Evolutionary conservation across 2,329 filamentous ascomycete species (phyloP), one percentile per base, ranked within the genome.

Genomic region (Bipolaris bicolor): DNA sequence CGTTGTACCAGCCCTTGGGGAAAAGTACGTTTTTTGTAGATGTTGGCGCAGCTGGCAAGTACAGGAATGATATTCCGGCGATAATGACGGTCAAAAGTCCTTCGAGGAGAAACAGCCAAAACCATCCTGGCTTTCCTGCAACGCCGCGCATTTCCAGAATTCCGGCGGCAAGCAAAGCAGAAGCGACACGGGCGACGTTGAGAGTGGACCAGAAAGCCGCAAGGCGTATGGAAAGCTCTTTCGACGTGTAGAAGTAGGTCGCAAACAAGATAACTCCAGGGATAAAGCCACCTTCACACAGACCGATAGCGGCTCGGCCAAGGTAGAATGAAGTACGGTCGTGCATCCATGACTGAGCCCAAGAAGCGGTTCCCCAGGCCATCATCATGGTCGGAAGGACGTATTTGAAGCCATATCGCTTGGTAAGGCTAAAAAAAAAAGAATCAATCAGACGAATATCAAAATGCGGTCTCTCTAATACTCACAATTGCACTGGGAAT

Each of bases 221-320:
- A 20, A 92, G 78, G 1, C 90, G 83, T 3, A 85, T 82, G 0
- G 89, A 87, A 0, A 92, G 79, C 72, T 92, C 90, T 45, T 82
- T 82, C 2, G 84, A 84, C 51, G 85, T 92, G 78, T 91, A 92
- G 74, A 89, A 92, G 74, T 92, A 92, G 1, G 86, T 88, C 4
- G 91, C 79, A 75, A 88, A 91, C 0, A 89, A 77, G 15, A 89
- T 82, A 16, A 85, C 84, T 54, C 86, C 85, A 0, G 85, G 84
- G 47, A 88, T 87, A 62, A 88, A 88, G 2, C 78, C 78, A 34
- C 74, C 79, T 62, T 78, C 78, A 37, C 79, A 75, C 22, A 79
- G 62, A 4, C 79, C 79, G 6, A 81, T 72, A 2, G 81, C 68
- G 15, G 74, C 73, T 26, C 80, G 70, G 4, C 70, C 71, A 7